These are phyloP conservation scores for Chaetomium sp. DNA, from an alignment of 2,329 filamentous ascomycete species.

Conservation along the genomic window DNA sequence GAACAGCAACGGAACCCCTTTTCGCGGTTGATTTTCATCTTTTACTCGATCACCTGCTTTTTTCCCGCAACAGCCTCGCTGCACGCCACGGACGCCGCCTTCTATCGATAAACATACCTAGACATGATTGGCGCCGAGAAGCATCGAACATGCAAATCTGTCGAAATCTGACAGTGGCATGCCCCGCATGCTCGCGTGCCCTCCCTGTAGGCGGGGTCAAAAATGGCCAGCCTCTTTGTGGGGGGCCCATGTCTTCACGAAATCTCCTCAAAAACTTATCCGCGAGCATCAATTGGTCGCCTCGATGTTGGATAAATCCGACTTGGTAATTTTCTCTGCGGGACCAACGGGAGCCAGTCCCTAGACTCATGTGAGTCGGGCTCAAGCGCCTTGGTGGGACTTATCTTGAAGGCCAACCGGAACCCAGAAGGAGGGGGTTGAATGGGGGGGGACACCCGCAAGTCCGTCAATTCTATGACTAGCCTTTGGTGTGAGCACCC, in stretches of 20 bases:
- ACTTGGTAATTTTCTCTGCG: conserved; percentile 9
- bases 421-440: background rate
- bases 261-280: conserved; percentile 12
- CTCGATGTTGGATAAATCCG: conserved; percentile 10
- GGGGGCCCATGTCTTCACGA: conserved; percentile 1
- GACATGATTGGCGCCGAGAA: background rate
- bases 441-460: background rate
- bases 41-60: background rate
- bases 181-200: conserved; percentile 17
- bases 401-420: background rate
- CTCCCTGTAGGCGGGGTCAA: conserved; percentile 2
- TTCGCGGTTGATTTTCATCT: background rate
- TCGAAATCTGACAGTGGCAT: background rate
- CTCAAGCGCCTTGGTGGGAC: background rate
- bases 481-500: conserved; percentile 4
- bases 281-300: conserved; percentile 15
- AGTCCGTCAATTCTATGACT: conserved; percentile 1
- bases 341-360: conserved; percentile 14
- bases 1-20: background rate
- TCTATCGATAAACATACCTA: conserved; percentile 3
- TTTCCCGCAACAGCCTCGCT: background rate
- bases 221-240: background rate
- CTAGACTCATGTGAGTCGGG: background rate
- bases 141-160: too few species aligned
- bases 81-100: background rate